These are phyloP conservation scores for Oehlia diaphana DNA, from an alignment of 192 early-diverging fungal species.

Conservation along the genomic window DNA sequence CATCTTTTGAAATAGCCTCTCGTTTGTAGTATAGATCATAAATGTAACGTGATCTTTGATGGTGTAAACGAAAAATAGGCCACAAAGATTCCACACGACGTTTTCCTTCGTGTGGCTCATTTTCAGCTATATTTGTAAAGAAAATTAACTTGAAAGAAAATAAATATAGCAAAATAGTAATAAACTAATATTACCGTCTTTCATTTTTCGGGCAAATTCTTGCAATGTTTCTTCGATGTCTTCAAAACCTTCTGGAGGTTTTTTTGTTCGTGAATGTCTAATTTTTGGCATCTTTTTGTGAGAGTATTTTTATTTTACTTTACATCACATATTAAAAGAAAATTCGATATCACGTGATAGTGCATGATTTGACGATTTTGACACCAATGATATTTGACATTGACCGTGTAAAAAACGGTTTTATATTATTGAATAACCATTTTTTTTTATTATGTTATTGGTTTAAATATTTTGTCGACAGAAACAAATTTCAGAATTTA, in stretches of 20 bases:
- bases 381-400: too few species aligned
- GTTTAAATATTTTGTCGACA: too few species aligned
- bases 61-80: conserved; percentile 94
- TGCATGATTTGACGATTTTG: too few species aligned
- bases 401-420: too few species aligned
- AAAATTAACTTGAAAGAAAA: neutral
- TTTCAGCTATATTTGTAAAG: conserved; percentile 72
- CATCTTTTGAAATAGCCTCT: conserved; percentile 85
- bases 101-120: conserved; percentile 91
- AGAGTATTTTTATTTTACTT: too few species aligned
- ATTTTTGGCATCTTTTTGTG: conserved; percentile 67
- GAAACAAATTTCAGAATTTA: too few species aligned
- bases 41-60: conserved; percentile 95
- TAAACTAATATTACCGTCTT: conserved; percentile 69
- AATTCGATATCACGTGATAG: too few species aligned
- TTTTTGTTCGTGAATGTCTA: conserved; percentile 72
- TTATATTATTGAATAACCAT: too few species aligned
- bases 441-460: too few species aligned
- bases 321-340: too few species aligned
- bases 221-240: conserved; percentile 90
- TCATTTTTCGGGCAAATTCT: conserved; percentile 93
- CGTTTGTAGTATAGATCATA: conserved; percentile 97
- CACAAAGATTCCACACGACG: conserved; percentile 90
- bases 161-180: conserved; percentile 1
- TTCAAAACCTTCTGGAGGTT: conserved; percentile 93